Conservation (phyloP, 2,329 filamentous ascomycete species). For the Trichoderma semiorbis region DNA sequence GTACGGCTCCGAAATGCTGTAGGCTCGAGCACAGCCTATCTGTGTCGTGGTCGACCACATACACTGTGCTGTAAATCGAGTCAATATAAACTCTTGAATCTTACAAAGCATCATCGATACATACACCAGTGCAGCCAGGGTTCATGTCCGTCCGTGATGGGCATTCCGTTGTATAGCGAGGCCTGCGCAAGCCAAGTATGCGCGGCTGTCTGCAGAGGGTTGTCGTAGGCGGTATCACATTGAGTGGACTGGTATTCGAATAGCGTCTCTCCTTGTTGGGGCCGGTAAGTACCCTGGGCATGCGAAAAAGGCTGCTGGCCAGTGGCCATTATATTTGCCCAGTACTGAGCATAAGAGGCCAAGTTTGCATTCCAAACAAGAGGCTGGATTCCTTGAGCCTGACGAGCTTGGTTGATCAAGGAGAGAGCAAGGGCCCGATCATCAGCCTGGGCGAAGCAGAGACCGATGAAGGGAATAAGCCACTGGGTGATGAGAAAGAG, state of each 20-base stretch:
- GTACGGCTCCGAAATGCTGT: constrained; percentile 31
- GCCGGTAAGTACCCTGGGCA: constrained; percentile 29
- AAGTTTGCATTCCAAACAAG: constrained; percentile 32
- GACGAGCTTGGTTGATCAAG: constrained; percentile 33
- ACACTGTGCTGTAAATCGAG: constrained; percentile 30
- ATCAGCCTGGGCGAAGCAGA: constrained; percentile 21
- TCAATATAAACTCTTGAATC: background rate
- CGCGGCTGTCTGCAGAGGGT: constrained; percentile 30
- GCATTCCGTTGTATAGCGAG: constrained; percentile 29
- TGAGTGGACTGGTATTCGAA: constrained; percentile 31
- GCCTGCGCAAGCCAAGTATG: constrained; percentile 33
- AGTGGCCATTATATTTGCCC: constrained; percentile 34
- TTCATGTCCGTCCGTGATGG: constrained; percentile 32
- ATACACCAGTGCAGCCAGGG: constrained; percentile 38
- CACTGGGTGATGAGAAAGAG: background rate
- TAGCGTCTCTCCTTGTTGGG: constrained; percentile 35
- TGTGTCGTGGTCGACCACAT: constrained; percentile 35
- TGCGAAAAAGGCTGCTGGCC: constrained; percentile 32
- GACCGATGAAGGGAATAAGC: constrained; percentile 16
- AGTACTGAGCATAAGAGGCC: constrained; percentile 32
- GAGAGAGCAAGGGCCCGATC: constrained; percentile 27
- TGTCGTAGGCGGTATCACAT: constrained; percentile 30
- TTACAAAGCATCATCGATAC: constrained; percentile 4
- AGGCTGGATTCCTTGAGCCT: constrained; percentile 27
- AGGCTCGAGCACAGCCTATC: constrained; percentile 35